These are phyloP conservation scores for Fusarium heterosporum DNA, from an alignment of 2,329 filamentous ascomycete species.

Conservation along the genomic window DNA sequence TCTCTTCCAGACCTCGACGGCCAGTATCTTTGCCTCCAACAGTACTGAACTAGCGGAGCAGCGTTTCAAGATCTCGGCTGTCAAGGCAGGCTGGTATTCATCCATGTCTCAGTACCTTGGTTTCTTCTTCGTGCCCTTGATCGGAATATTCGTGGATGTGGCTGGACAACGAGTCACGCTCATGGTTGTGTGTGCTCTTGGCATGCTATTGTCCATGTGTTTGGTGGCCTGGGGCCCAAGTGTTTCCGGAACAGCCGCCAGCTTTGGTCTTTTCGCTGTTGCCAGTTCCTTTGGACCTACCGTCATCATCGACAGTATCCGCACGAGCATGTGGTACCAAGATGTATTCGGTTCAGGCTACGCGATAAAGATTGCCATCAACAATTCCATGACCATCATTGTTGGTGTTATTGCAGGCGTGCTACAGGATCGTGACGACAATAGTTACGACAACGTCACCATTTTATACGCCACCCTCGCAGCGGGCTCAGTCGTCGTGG, in stretches of 20 bases:
- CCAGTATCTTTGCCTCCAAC: constrained; percentile 66
- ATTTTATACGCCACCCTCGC: constrained; percentile 68
- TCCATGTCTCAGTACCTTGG: constrained; percentile 65
- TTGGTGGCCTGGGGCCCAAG: constrained; percentile 64
- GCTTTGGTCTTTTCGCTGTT: constrained; percentile 70
- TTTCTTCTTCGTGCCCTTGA: constrained; percentile 68
- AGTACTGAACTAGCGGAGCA: constrained; percentile 71
- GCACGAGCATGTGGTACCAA: constrained; percentile 69
- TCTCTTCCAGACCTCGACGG: constrained; percentile 68
- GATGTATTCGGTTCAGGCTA: constrained; percentile 71
- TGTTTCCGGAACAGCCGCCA: constrained; percentile 64
- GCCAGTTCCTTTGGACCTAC: constrained; percentile 67
- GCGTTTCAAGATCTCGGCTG: constrained; percentile 65
- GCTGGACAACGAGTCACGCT: constrained; percentile 66
- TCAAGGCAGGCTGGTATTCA: constrained; percentile 71
- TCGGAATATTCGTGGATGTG: constrained; percentile 68
- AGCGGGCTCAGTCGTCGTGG: constrained; percentile 60
- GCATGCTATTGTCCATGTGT: constrained; percentile 65
- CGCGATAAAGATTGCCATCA: constrained; percentile 70
- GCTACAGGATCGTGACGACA: constrained; percentile 67
- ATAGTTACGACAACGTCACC: constrained; percentile 67
- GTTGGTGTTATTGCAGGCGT: constrained; percentile 67
- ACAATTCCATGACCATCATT: constrained; percentile 73
- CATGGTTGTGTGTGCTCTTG: constrained; percentile 62
- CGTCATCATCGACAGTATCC: constrained; percentile 69